A percentile compares a stretch with the other conserved stretches of the same genome.
These are phyloP conservation scores for Pholiota conissans DNA, from an alignment of 768 basidiomycete species.

Conservation along the genomic window DNA sequence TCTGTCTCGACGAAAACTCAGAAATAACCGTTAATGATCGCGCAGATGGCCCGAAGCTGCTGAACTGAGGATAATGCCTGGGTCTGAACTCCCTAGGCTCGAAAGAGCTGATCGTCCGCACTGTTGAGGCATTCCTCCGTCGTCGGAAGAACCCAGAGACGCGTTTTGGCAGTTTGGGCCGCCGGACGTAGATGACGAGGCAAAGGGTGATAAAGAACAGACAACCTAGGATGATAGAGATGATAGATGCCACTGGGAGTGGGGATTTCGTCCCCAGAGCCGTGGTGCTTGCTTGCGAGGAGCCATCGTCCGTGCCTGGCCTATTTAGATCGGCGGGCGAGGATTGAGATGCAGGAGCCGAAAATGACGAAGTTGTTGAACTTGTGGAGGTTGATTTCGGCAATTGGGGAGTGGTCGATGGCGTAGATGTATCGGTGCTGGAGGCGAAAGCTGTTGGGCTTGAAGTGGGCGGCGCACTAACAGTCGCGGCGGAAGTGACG, in stretches of 20 bases:
- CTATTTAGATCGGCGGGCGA: not conserved
- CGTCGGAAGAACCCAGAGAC: not conserved
- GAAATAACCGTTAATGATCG: not conserved
- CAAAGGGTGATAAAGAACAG: conserved; percentile 7
- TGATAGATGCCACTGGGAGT: conserved; percentile 3
- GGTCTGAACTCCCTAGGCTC: not conserved
- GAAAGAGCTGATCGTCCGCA: not conserved
- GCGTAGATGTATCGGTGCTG: not conserved
- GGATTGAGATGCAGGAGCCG: not conserved
- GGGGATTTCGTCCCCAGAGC: not conserved
- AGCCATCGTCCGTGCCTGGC: not conserved
- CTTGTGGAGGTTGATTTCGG: not conserved
- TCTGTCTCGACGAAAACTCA: not conserved
- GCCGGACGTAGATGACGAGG: conserved; percentile 5
- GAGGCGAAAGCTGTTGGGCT: too few relatives aligned
- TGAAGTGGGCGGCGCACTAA: too few relatives aligned
- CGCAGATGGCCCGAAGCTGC: not conserved
- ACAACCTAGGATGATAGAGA: conserved; percentile 3
- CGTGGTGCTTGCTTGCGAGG: not conserved
- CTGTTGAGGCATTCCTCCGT: not conserved
- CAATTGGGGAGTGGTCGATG: not conserved
- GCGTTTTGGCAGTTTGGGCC: not conserved
- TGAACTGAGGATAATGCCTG: not conserved
- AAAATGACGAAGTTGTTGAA: not conserved
- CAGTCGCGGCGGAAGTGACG: too few relatives aligned